phyloP scores from a whole-genome alignment of 2,329 filamentous ascomycete genomes.

The Onygena corvina region DNA sequence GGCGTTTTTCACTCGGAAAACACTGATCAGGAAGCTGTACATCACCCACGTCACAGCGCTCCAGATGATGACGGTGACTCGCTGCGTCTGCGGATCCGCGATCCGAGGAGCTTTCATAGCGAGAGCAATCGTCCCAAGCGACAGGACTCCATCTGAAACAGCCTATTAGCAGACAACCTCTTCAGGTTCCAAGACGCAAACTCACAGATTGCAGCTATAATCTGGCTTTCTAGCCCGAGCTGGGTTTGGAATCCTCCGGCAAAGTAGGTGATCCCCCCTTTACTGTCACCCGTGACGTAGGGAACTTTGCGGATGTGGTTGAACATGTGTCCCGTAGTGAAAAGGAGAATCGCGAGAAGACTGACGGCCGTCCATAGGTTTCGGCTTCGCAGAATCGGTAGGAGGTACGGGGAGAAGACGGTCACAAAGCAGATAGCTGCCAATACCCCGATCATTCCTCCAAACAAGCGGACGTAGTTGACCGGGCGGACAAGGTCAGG shows the following conservation, averaged over 20 bases:
- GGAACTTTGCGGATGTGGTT: slow-evolving; percentile 95
- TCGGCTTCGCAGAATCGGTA: slow-evolving; percentile 74
- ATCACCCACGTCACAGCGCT: slow-evolving; percentile 61
- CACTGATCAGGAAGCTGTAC: slow-evolving; percentile 88
- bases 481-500: slow-evolving; percentile 70
- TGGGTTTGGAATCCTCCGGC: slow-evolving; percentile 87
- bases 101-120: slow-evolving; percentile 89
- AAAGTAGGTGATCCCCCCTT: slow-evolving; percentile 80
- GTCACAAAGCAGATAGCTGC: slow-evolving; percentile 56
- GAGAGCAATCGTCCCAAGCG: slow-evolving; percentile 83
- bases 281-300: slow-evolving; percentile 75
- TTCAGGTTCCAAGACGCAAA: slow-evolving; percentile 18
- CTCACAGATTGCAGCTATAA: slow-evolving; percentile 87
- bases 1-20: slow-evolving; percentile 89
- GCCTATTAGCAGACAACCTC: not conserved
- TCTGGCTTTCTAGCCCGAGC: slow-evolving; percentile 88
- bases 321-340: slow-evolving; percentile 97
- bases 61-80: slow-evolving; percentile 71
- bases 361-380: slow-evolving; percentile 89
- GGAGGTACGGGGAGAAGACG: slow-evolving; percentile 63
- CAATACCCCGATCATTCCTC: slow-evolving; percentile 55
- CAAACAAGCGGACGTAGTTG: slow-evolving; percentile 68
- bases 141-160: slow-evolving; percentile 57
- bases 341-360: slow-evolving; percentile 77
- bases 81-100: slow-evolving; percentile 61